Evolutionary conservation across 306 rosid genomes (phyloP), one percentile per base, ranked within the genome.

Genomic region (Sicyos baderoa): DNA sequence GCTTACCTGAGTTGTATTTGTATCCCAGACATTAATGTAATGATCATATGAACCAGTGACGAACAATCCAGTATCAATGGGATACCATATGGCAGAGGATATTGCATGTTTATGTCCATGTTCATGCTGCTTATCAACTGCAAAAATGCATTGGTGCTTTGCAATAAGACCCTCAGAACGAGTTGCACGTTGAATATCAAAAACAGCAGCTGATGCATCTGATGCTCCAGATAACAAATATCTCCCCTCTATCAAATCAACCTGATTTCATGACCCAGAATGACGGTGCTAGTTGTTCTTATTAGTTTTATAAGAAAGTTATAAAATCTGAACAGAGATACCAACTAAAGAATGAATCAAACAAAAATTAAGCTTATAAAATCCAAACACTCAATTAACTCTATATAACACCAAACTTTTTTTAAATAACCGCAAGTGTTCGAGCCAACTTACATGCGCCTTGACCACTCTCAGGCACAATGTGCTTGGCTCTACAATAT

Each of bases 21-120:
- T 90, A 75, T 93, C 99, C 99, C 96, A 90, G 62, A 93, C 99
- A 79, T 90, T 93, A 49, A 93, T 77, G 71, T 76, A 86, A 72
- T 88, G 93, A 76, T 93, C 97, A 75, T 83, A 90, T 2, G 96
- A 93, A 4, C 90, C 99, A 3, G 97, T 93, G 75, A 93, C 67
- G 72, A 93, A 90, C 18, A 93, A 75, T 22, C 97, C 97, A 0
- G 97, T 90, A 75, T 93, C 94, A 59, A 93, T 59, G 1, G 99
- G 99, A 75, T 93, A 93, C 99, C 99, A 93, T 16, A 90, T 72
- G 71, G 99, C 99, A 0, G 97, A 78, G 35, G 99, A 89, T 6
- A 93, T 83, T 8, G 94, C 87, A 74, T 83, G 86, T 74, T 88
- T 88, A 62, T 93, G 99, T 21, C 83, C 91, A 3, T 49, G 35